Evolutionary conservation across 768 basidiomycete genomes (phyloP), one percentile per base, ranked within the genome.

Genomic region (Mycena albidolilacea): DNA sequence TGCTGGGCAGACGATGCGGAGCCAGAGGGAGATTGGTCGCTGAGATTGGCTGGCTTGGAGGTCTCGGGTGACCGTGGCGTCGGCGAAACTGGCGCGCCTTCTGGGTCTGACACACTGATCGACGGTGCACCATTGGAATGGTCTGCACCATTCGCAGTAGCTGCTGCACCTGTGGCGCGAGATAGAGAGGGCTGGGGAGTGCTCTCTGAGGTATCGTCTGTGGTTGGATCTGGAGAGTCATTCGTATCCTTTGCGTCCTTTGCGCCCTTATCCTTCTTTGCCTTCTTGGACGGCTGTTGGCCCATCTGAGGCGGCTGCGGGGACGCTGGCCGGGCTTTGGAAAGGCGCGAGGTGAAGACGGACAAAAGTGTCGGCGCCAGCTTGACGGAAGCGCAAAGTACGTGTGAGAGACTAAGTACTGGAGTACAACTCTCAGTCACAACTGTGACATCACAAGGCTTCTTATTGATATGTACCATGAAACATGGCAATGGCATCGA

Each of bases 361-460:
- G 93, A 92, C 80, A 95, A 86, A 60, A 95, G 88, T 79, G 93
- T 92, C 59, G 93, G 93, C 85, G 94, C 94, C 94, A 95, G 93
- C 81, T 88, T 65, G 70, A 65, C 12, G 19, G 37, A 50, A n/a
- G 15, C 55, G 50, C 41, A 19, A 70, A 64, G 57, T 39, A 48
- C 17, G 41, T 46, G 46, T 63, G 50, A 5, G 61, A 39, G 44
- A 10, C 9, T 5, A 38, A 38, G 41, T 64, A 55, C 0, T 21
- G 15, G 2, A 1, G 58, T 68, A 60, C 7, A 7, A 60, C 43
- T 58, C 9, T 5, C 23, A 21, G n/a, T 62, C 43, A 35, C 14
- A 5, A 62, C 17, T 62, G 17, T 59, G 37, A 37, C 57, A 37
- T 15, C 23, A 30, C 41, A 35, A 50, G 23, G 52, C 52, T n/a